phyloP scores from a whole-genome alignment of 805 yeast genomes.

The Kuraishia molischiana region DNA sequence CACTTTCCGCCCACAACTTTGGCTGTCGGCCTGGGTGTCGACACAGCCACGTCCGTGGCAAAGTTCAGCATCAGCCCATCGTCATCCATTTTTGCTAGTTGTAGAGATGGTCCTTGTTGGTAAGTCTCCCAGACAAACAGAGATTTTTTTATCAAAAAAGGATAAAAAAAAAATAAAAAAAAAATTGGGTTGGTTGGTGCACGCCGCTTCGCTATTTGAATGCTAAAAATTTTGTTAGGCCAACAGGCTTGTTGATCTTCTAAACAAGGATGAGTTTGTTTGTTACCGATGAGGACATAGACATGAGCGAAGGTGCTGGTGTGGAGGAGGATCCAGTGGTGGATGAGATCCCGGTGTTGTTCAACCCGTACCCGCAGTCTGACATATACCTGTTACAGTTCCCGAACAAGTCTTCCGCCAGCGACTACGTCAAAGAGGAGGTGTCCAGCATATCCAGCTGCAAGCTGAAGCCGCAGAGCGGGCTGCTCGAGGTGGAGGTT shows the following conservation, averaged over 20 bases:
- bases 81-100: slow-evolving; percentile 27
- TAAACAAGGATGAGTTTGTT: slow-evolving; percentile 17
- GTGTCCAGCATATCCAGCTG: slow-evolving; percentile 26
- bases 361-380: slow-evolving; percentile 15
- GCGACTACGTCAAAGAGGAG: slow-evolving; percentile 23
- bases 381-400: slow-evolving; percentile 42
- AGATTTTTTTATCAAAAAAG: too few species aligned
- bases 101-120: neutral
- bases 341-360: slow-evolving; percentile 46
- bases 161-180: too few species aligned
- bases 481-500: slow-evolving; percentile 62
- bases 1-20: slow-evolving; percentile 68
- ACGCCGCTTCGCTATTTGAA: too few species aligned
- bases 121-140: neutral
- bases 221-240: too few species aligned
- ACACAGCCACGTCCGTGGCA: slow-evolving; percentile 29
- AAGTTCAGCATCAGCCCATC: slow-evolving; percentile 76
- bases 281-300: slow-evolving; percentile 23
- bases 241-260: too few species aligned
- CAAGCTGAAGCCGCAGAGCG: slow-evolving; percentile 51
- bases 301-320: slow-evolving; percentile 8
- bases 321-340: slow-evolving; percentile 52
- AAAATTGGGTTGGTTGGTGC: too few species aligned
- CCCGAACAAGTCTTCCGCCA: slow-evolving; percentile 43
- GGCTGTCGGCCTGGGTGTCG: slow-evolving; percentile 13